Conservation (phyloP, 208 protist genomes). For the Trypanosomatidae sp. region DNA sequence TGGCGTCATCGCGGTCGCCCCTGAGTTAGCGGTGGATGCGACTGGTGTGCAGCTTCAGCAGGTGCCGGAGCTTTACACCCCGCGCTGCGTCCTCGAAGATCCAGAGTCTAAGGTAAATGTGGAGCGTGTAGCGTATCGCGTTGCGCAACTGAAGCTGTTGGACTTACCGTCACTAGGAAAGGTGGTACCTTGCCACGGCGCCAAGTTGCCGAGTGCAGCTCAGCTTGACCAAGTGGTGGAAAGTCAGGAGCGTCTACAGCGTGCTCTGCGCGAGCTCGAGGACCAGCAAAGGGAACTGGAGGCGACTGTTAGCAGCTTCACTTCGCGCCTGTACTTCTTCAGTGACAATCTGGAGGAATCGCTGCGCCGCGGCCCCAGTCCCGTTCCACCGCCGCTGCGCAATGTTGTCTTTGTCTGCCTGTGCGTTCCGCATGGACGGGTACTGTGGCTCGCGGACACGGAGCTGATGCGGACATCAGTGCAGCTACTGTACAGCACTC, state of each 20-base stretch:
- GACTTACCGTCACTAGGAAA: slow-evolving; percentile 11
- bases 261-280: slow-evolving; percentile 61
- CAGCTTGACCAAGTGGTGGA: slow-evolving; percentile 34
- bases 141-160: slow-evolving; percentile 62
- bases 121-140: slow-evolving; percentile 71
- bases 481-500: slow-evolving; percentile 55
- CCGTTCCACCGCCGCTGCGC: slow-evolving; percentile 47
- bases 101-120: slow-evolving; percentile 63
- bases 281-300: slow-evolving; percentile 46
- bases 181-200: not conserved
- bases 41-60: slow-evolving; percentile 56
- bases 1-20: slow-evolving; percentile 40
- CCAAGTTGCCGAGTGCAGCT: slow-evolving; percentile 7
- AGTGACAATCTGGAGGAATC: slow-evolving; percentile 74
- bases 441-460: slow-evolving; percentile 63
- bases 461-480: slow-evolving; percentile 60
- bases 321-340: slow-evolving; percentile 78
- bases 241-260: slow-evolving; percentile 64
- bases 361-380: slow-evolving; percentile 27
- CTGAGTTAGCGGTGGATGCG: slow-evolving; percentile 49
- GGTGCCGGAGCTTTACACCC: slow-evolving; percentile 64
- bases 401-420: slow-evolving; percentile 82
- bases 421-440: slow-evolving; percentile 43
- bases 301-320: slow-evolving; percentile 31
- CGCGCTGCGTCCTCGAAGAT: slow-evolving; percentile 64